Evolutionary conservation across 1,139 yeast genomes (phyloP).

Genomic region (Kodamaea suecica): DNA sequence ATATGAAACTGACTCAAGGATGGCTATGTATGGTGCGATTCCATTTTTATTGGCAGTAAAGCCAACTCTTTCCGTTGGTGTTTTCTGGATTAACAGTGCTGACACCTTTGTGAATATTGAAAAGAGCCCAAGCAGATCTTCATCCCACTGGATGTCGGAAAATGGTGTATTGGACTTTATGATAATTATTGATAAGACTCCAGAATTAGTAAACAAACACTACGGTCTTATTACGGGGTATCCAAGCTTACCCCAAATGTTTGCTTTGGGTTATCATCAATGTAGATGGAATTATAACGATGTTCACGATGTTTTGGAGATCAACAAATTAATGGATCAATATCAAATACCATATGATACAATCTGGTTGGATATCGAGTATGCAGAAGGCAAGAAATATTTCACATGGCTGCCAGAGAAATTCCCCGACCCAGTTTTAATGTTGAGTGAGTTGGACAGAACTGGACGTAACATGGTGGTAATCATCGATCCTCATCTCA

Average conservation of each 20-base stretch:
- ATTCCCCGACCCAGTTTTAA: constrained; percentile 70
- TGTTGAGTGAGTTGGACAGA: constrained; percentile 61
- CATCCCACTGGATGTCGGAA: constrained; percentile 93
- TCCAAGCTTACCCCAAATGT: constrained; percentile 70
- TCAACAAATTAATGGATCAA: constrained; percentile 67
- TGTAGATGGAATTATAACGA: constrained; percentile 97
- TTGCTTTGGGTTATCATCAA: constrained; percentile 78
- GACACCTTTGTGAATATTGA: constrained; percentile 85
- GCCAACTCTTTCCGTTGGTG: constrained; percentile 59
- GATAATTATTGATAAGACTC: constrained; percentile 61
- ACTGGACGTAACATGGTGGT: constrained; percentile 81
- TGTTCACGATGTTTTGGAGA: constrained; percentile 74
- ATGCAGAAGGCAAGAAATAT: constrained; percentile 79
- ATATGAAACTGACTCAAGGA: constrained; percentile 73
- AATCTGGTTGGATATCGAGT: constrained; percentile 94
- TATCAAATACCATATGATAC: constrained; percentile 81
- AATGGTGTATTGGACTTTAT: constrained; percentile 78
- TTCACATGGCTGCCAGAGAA: constrained; percentile 82
- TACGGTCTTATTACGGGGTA: constrained; percentile 78
- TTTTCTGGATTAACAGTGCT: constrained; percentile 91
- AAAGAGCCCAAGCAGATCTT: constrained; percentile 20
- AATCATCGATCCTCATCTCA: constrained; percentile 90
- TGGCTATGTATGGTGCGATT: constrained; percentile 94
- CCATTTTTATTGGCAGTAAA: constrained; percentile 79
- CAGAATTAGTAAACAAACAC: constrained; percentile 55